phyloP scores from a whole-genome alignment of 2,329 filamentous ascomycete species.

The Fusarium circinatum region DNA sequence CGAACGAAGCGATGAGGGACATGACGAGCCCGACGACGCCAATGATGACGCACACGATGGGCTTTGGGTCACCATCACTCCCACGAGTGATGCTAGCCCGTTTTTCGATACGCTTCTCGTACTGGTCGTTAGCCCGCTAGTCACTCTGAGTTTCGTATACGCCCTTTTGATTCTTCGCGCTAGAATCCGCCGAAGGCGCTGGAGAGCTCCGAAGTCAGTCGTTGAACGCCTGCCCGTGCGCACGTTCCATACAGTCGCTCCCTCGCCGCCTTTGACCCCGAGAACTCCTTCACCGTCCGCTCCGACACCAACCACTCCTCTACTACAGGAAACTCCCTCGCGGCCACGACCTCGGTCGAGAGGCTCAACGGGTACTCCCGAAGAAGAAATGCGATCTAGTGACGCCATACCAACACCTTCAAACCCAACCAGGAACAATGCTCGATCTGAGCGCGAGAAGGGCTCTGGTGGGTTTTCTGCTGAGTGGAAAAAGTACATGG shows the following conservation, averaged over 20 bases:
- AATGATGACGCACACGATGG: conserved; percentile 66
- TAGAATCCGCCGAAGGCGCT: conserved; percentile 86
- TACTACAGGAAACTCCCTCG: conserved; percentile 71
- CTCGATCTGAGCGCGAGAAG: conserved; percentile 60
- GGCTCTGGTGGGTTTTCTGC: conserved; percentile 53
- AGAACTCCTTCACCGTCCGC: conserved; percentile 70
- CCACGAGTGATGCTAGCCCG: conserved; percentile 86
- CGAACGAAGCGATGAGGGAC: conserved; percentile 35
- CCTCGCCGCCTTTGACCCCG: conserved; percentile 64
- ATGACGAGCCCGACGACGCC: conserved; percentile 26
- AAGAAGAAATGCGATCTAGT: conserved; percentile 59
- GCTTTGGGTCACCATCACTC: conserved; percentile 96
- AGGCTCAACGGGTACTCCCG: conserved; percentile 70
- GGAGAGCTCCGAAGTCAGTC: conserved; percentile 97
- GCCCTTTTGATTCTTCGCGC: conserved; percentile 87
- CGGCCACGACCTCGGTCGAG: conserved; percentile 70
- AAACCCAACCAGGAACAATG: conserved; percentile 46
- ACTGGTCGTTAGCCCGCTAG: conserved; percentile 91
- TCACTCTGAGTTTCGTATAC: conserved; percentile 94
- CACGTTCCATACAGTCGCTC: conserved; percentile 88
- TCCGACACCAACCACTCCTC: conserved; percentile 80
- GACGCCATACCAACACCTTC: conserved; percentile 53
- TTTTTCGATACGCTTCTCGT: conserved; percentile 98
- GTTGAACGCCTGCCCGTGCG: conserved; percentile 94
- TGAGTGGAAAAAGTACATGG: conserved; percentile 75